Evolutionary conservation across 2,329 filamentous ascomycete genomes (phyloP).

Genomic region (Colletotrichum godetiae): DNA sequence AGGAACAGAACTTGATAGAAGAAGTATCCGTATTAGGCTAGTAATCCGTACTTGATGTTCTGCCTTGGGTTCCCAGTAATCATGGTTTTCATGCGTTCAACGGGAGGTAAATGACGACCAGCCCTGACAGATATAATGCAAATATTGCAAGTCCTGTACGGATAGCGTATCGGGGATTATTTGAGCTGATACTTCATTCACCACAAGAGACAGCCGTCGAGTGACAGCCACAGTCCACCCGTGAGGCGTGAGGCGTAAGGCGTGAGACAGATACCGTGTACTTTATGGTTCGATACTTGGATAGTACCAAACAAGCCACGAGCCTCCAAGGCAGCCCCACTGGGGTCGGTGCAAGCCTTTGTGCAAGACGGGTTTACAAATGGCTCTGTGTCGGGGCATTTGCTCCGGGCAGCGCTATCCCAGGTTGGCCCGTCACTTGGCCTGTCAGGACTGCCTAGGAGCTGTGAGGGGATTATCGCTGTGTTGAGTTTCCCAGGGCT

Average conservation of each 20-base stretch:
- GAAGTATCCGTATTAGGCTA: background rate
- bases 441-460: background rate
- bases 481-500: slow-evolving; percentile 1
- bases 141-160: background rate
- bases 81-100: background rate
- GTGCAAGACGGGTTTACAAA: background rate
- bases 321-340: background rate
- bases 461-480: slow-evolving; percentile 22
- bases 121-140: background rate
- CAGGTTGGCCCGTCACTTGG: background rate
- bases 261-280: background rate
- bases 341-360: background rate
- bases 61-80: background rate
- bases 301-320: background rate
- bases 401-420: slow-evolving; percentile 25
- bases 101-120: background rate
- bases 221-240: background rate
- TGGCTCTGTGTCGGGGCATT: slow-evolving; percentile 17
- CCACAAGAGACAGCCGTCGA: background rate
- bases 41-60: background rate
- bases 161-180: background rate
- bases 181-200: background rate
- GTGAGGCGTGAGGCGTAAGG: background rate
- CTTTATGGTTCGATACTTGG: background rate
- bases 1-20: background rate